A percentile compares a stretch with the other conserved stretches of the same genome.
Evolutionary conservation across 2,329 filamentous ascomycete species (phyloP).

Genomic region (Massarina eburnea): DNA sequence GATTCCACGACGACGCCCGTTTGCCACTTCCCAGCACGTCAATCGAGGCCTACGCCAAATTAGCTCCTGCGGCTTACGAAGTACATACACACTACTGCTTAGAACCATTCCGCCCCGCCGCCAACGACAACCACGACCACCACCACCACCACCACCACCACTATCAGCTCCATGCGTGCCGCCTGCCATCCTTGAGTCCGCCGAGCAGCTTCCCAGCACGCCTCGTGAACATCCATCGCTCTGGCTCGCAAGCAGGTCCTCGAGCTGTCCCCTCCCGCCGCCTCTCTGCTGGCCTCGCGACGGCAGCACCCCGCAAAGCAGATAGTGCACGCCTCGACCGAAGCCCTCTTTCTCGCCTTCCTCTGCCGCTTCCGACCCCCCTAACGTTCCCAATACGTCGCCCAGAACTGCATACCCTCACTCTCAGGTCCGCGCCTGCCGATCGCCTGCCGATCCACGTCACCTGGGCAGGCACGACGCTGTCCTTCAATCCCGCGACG

Average conservation of each 20-base stretch:
- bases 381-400: conserved; percentile 49
- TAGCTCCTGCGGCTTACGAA: background rate
- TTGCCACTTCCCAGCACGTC: conserved; percentile 7
- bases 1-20: background rate
- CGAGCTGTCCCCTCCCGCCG: conserved; percentile 37
- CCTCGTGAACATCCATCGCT: conserved; percentile 30
- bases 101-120: conserved; percentile 5
- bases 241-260: conserved; percentile 42
- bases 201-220: conserved; percentile 5
- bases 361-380: conserved; percentile 49
- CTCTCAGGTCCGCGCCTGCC: conserved; percentile 16
- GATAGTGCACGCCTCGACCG: conserved; percentile 44
- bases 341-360: conserved; percentile 49
- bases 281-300: conserved; percentile 27
- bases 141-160: conserved; percentile 1
- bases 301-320: conserved; percentile 33
- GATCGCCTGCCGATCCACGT: conserved; percentile 12
- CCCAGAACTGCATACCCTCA: background rate
- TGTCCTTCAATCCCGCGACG: conserved; percentile 14
- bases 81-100: background rate
- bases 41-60: conserved; percentile 4
- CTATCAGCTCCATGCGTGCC: conserved; percentile 18
- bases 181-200: conserved; percentile 6
- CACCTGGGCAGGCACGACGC: conserved; percentile 18
- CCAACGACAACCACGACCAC: background rate